phyloP scores from a whole-genome alignment of 2,329 filamentous ascomycete genomes.

The Botrytis porri region DNA sequence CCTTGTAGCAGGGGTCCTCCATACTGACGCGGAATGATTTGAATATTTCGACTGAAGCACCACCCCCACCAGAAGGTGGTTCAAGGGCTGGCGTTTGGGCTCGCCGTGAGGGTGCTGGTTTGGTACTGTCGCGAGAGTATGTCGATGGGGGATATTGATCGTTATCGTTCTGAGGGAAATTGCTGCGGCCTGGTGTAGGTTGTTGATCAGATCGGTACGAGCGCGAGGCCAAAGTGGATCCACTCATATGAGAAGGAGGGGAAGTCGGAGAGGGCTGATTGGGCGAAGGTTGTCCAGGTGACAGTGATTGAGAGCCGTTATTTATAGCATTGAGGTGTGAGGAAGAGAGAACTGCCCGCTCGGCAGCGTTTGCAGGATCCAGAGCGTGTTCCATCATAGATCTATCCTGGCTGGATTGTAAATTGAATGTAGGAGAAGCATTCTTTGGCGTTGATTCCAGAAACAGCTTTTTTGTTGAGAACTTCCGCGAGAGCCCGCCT shows the following conservation, averaged over 20 bases:
- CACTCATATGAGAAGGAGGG: constrained; percentile 45
- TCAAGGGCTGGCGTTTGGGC: constrained; percentile 62
- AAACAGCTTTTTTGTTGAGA: constrained; percentile 72
- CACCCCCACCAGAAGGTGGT: constrained; percentile 50
- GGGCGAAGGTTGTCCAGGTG: constrained; percentile 59
- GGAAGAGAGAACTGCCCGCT: constrained; percentile 63
- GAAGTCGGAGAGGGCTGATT: constrained; percentile 69
- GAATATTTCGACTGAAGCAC: constrained; percentile 83
- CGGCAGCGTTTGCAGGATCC: constrained; percentile 66
- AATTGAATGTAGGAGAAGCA: constrained; percentile 65
- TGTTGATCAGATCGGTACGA: constrained; percentile 56
- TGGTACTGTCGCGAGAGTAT: constrained; percentile 37
- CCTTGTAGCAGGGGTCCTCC: constrained; percentile 97
- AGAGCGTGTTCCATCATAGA: constrained; percentile 61
- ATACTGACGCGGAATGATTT: constrained; percentile 98
- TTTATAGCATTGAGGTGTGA: constrained; percentile 70
- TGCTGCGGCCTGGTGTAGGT: constrained; percentile 52
- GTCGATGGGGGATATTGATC: constrained; percentile 34
- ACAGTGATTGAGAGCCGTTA: constrained; percentile 53
- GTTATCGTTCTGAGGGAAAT: constrained; percentile 51
- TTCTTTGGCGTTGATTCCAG: constrained; percentile 72
- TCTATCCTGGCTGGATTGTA: constrained; percentile 54
- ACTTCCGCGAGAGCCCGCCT: constrained; percentile 63
- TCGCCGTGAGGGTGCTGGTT: constrained; percentile 47
- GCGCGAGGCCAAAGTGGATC: constrained; percentile 54